These are phyloP conservation scores for Zea mays DNA, from an alignment of 176 grass and related monocot species.

Conservation along the genomic window DNA sequence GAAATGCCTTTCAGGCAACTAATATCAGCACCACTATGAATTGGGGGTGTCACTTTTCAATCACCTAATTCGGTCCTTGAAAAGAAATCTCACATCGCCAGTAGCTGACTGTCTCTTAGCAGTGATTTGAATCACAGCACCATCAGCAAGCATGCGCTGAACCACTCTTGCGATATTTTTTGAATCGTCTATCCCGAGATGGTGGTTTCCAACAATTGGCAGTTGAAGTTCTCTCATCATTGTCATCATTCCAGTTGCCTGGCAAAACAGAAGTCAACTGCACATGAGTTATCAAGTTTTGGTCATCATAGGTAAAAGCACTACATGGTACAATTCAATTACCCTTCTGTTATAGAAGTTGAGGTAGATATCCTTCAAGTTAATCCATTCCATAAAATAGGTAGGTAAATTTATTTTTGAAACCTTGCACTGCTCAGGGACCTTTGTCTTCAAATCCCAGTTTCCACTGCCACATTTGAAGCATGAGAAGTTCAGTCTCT, in stretches of 20 bases:
- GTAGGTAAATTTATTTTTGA: constrained; percentile 70
- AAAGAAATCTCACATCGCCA: constrained; percentile 61
- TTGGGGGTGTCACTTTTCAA: neutral
- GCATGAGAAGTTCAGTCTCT: constrained; percentile 16
- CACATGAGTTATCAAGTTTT: neutral
- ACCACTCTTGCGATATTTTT: constrained; percentile 86
- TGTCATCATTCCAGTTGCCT: constrained; percentile 93
- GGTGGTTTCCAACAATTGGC: constrained; percentile 66
- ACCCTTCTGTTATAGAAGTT: constrained; percentile 90
- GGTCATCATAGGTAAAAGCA: constrained; percentile 6
- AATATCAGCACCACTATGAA: neutral
- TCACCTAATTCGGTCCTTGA: constrained; percentile 67
- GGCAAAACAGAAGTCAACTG: constrained; percentile 19
- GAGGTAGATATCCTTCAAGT: constrained; percentile 86
- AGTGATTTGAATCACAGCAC: constrained; percentile 67
- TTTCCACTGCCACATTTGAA: constrained; percentile 65
- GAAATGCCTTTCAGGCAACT: neutral
- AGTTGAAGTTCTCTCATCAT: constrained; percentile 86
- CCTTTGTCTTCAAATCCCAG: constrained; percentile 96
- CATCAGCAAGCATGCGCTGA: constrained; percentile 77
- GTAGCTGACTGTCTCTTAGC: constrained; percentile 55
- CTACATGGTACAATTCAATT: constrained; percentile 19
- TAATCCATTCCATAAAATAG: constrained; percentile 95
- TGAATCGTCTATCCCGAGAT: constrained; percentile 87
- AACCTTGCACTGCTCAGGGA: constrained; percentile 85